Evolutionary conservation across 495 filamentous ascomycete genomes (phyloP).

Genomic region (Penicillium chermesinum): DNA sequence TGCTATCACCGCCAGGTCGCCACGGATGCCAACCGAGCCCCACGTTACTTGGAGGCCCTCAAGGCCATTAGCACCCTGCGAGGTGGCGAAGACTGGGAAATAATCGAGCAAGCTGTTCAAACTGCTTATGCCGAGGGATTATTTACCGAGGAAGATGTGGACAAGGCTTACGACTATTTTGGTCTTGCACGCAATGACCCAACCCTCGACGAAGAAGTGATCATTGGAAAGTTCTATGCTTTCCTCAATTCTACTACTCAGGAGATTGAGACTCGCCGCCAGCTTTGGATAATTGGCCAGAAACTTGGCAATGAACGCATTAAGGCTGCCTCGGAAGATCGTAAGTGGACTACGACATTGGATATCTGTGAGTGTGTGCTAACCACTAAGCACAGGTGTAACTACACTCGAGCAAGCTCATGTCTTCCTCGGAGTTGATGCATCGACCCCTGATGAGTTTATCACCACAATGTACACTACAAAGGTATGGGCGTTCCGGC

Average conservation of each 20-base stretch:
- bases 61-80: conserved; percentile 31
- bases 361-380: not conserved
- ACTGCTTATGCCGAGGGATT: conserved; percentile 37
- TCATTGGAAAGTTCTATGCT: conserved; percentile 54
- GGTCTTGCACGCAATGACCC: conserved; percentile 34
- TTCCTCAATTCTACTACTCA: conserved; percentile 43
- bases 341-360: conserved; percentile 22
- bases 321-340: conserved; percentile 50
- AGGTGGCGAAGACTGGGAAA: conserved; percentile 29
- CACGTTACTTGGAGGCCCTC: conserved; percentile 34
- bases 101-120: conserved; percentile 34
- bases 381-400: conserved; percentile 33
- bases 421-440: conserved; percentile 50
- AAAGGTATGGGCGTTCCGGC: conserved; percentile 43
- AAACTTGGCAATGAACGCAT: conserved; percentile 48
- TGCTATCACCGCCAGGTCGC: conserved; percentile 37
- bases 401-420: conserved; percentile 58
- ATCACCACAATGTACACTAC: conserved; percentile 53
- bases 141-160: conserved; percentile 48
- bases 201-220: conserved; percentile 47
- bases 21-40: conserved; percentile 25
- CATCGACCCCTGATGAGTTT: conserved; percentile 53
- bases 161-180: conserved; percentile 53
- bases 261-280: conserved; percentile 46
- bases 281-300: conserved; percentile 53